These are phyloP conservation scores for Tricholoma terreum DNA, from an alignment of 768 basidiomycete genomes.

Conservation along the genomic window DNA sequence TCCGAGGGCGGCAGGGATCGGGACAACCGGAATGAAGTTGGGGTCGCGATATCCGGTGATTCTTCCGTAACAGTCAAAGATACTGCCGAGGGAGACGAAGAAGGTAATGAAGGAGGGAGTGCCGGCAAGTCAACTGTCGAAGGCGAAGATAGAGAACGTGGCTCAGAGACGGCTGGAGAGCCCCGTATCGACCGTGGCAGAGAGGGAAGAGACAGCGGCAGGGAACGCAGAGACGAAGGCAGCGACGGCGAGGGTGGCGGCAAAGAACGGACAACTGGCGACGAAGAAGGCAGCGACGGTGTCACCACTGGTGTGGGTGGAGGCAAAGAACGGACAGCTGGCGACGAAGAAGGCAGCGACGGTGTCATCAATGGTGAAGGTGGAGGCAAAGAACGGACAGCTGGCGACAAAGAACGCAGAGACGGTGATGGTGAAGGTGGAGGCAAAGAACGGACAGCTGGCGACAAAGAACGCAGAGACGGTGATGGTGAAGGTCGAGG, in stretches of 20 bases:
- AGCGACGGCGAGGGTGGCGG: slow-evolving; percentile 11
- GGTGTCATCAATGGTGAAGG: slow-evolving; percentile 15
- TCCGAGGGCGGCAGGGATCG: slow-evolving; percentile 11
- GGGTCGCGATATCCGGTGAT: slow-evolving; percentile 28
- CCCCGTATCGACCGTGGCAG: no score
- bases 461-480: no score
- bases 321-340: background rate
- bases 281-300: slow-evolving; percentile 28
- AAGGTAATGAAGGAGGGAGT: slow-evolving; percentile 20
- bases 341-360: slow-evolving; percentile 31
- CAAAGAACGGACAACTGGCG: slow-evolving; percentile 10
- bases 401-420: no score
- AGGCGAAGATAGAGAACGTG: background rate
- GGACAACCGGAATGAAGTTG: slow-evolving; percentile 29
- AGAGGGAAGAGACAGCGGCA: slow-evolving; percentile 19
- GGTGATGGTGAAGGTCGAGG: slow-evolving; percentile 5
- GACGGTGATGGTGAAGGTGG: slow-evolving; percentile 4
- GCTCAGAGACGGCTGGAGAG: background rate
- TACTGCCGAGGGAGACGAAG: slow-evolving; percentile 10
- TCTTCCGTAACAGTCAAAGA: slow-evolving; percentile 19
- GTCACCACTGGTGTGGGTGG: slow-evolving; percentile 13
- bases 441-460: no score
- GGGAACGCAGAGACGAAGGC: slow-evolving; percentile 24
- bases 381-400: no score
- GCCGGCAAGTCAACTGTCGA: slow-evolving; percentile 13